Evolutionary conservation across 108 stramenopile species (phyloP).

Genomic region (Epithemia pelagica): DNA sequence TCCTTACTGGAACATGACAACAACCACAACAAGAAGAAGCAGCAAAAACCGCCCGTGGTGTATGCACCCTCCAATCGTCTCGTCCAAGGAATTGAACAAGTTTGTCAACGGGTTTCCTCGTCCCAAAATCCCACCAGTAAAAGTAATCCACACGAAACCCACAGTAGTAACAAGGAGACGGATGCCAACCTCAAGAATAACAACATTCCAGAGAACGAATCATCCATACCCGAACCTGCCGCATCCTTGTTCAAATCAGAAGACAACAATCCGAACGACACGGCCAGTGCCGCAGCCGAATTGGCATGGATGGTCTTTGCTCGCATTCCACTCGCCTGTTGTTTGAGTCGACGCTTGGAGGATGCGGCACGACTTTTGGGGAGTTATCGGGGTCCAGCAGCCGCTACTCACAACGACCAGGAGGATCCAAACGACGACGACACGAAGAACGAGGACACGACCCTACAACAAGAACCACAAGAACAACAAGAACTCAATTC

Average conservation of each 20-base stretch:
- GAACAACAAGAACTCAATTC: neutral
- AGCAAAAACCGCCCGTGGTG: too few species aligned
- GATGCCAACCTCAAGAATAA: neutral
- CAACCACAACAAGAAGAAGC: neutral
- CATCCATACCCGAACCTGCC: neutral
- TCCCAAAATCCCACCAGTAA: too few species aligned
- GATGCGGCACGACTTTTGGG: neutral
- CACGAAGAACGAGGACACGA: neutral
- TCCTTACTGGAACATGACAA: neutral
- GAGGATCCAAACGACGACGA: slow-evolving; percentile 8
- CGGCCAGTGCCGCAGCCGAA: neutral
- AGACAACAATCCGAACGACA: neutral
- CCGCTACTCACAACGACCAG: neutral
- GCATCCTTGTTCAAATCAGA: neutral
- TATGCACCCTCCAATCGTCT: slow-evolving; percentile 17
- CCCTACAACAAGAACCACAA: slow-evolving; percentile 3
- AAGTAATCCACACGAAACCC: too few species aligned
- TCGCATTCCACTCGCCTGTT: slow-evolving; percentile 2
- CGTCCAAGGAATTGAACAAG: slow-evolving; percentile 21
- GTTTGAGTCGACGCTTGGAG: neutral
- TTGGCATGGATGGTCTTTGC: neutral
- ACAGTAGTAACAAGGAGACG: neutral
- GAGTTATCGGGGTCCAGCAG: neutral
- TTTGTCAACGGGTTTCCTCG: slow-evolving; percentile 1
- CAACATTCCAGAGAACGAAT: slow-evolving; percentile 2